These are phyloP conservation scores for Irpex sp. DNA, from an alignment of 1,284 basidiomycete genomes.

Conservation along the genomic window DNA sequence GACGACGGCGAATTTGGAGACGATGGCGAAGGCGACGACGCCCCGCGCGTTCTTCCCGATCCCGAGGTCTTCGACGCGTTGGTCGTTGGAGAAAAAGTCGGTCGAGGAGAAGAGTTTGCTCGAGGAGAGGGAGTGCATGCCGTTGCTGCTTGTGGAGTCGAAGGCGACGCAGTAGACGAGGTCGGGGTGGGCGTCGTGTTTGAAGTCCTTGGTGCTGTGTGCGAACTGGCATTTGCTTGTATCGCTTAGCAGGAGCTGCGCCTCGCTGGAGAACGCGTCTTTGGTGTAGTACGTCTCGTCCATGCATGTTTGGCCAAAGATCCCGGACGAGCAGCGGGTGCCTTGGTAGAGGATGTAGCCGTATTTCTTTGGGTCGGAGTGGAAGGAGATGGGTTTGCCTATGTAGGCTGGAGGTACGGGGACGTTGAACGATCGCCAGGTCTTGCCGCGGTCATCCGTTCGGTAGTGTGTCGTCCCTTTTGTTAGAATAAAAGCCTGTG, in stretches of 20 bases:
- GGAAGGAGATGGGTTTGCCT: constrained; percentile 75
- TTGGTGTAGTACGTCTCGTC: constrained; percentile 90
- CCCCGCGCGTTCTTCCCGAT: constrained; percentile 82
- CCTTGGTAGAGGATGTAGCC: constrained; percentile 87
- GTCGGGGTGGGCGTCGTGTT: constrained; percentile 66
- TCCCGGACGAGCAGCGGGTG: constrained; percentile 55
- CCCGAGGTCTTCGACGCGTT: constrained; percentile 76
- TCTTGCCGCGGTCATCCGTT: constrained; percentile 80
- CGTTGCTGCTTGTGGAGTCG: constrained; percentile 52
- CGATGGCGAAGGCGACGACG: constrained; percentile 85
- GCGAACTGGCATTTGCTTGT: constrained; percentile 84
- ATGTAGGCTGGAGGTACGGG: constrained; percentile 59
- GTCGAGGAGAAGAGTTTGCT: constrained; percentile 77
- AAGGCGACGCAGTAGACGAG: constrained; percentile 87
- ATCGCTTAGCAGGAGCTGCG: constrained; percentile 61
- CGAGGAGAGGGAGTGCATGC: constrained; percentile 54
- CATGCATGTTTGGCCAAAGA: constrained; percentile 67
- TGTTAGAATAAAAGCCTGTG: constrained; percentile 82
- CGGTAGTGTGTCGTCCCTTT: constrained; percentile 73
- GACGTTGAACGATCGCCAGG: constrained; percentile 80
- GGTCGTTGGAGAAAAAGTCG: constrained; percentile 75
- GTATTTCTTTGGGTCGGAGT: constrained; percentile 65
- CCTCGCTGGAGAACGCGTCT: constrained; percentile 68
- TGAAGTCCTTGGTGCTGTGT: constrained; percentile 76
- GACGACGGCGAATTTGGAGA: constrained; percentile 87